Evolutionary conservation across 2,329 filamentous ascomycete genomes (phyloP), one percentile per base, ranked within the genome.

Genomic region (Aspergillus pseudoglaucus): DNA sequence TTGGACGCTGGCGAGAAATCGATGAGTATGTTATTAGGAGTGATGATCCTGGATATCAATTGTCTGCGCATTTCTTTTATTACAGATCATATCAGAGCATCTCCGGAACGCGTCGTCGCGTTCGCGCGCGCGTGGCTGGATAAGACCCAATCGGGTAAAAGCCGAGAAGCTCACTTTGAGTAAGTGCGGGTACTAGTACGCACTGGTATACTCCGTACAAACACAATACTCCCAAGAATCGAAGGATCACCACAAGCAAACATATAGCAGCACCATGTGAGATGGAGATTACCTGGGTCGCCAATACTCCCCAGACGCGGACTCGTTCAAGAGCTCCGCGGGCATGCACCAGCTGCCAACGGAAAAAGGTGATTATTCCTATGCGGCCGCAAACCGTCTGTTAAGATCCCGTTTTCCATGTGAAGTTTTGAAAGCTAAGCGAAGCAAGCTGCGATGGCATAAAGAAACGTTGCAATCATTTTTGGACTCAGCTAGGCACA

Each of bases 261-360:
- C n/a, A 35, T 35, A 35, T 35, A 17, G 15, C 10, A 39, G 17
- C 17, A 18, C 10, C 17, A 45, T 42, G 35, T 35, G 42, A 42
- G 10, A 67, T 67, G 64, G 64, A 67, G 48, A 51, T 67, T 43
- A 66, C 58, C 33, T 67, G 64, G 64, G 54, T 67, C 12, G 58
- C 63, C 5, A 57, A 67, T 57, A 63, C 55, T 30, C 63, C 64
- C 20, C 62, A 65, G 42, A 62, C 62, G 43, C 62, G 64, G 39
- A 55, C 53, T 53, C 60, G 64, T 30, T 57, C 55, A 44, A 53
- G 64, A 46, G 64, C 64, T 15, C 41, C 57, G 40, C 56, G 56
- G 45, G 64, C 64, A 41, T 67, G 64, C 54, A 44, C 62, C n/a
- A 48, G 45, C 15, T 67, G 64, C 38, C 62, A 63, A 46, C 60